Conservation (phyloP, 2,329 filamentous ascomycete genomes). For the Pseudogymnoascus sp. region DNA sequence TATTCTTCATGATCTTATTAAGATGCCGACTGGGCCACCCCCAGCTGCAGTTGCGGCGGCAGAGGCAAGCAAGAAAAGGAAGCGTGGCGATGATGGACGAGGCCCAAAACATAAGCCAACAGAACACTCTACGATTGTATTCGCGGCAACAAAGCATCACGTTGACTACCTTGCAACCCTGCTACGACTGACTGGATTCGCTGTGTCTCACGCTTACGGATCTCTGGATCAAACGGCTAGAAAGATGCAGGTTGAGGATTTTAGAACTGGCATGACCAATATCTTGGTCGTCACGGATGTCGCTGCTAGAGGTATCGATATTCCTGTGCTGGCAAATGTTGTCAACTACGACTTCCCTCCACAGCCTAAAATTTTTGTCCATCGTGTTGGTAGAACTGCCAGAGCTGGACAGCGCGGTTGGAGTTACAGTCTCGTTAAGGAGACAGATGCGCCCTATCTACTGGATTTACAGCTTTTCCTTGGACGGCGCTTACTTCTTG, state of each 20-base stretch:
- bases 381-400: conserved; percentile 91
- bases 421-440: conserved; percentile 87
- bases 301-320: conserved; percentile 94
- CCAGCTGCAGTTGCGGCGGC: conserved; percentile 37
- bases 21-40: conserved; percentile 68
- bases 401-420: conserved; percentile 88
- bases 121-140: conserved; percentile 88
- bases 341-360: conserved; percentile 98
- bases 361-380: conserved; percentile 93
- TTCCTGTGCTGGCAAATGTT: conserved; percentile 89
- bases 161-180: conserved; percentile 85
- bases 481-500: conserved; percentile 72
- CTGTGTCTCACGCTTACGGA: conserved; percentile 90
- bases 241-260: conserved; percentile 85
- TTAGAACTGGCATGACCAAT: conserved; percentile 75
- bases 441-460: conserved; percentile 84
- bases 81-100: conserved; percentile 49
- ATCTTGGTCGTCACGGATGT: conserved; percentile 96
- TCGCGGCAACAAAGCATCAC: conserved; percentile 92
- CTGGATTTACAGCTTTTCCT: conserved; percentile 92
- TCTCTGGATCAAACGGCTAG: conserved; percentile 90
- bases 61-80: conserved; percentile 59
- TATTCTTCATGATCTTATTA: conserved; percentile 83
- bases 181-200: conserved; percentile 74
- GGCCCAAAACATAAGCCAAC: conserved; percentile 65